These are phyloP conservation scores for Aphanocladium album DNA, from an alignment of 2,329 filamentous ascomycete genomes.

Conservation along the genomic window DNA sequence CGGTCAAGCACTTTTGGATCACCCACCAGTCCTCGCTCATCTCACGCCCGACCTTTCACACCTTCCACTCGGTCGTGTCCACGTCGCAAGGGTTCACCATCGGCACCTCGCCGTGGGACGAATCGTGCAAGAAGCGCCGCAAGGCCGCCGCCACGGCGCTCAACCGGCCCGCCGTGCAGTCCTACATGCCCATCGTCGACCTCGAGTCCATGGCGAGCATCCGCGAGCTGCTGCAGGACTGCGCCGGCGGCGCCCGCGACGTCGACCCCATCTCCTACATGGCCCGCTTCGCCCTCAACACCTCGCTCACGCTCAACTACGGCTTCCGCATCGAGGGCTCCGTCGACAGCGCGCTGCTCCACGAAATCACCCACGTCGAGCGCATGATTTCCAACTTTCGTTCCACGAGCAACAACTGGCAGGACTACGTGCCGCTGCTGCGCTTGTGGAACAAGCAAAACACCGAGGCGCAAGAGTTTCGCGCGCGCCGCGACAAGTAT, in stretches of 20 bases:
- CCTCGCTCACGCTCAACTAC: constrained; percentile 73
- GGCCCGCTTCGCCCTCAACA: constrained; percentile 71
- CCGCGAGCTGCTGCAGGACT: constrained; percentile 64
- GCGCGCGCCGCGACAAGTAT: constrained; percentile 62
- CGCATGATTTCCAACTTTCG: constrained; percentile 70
- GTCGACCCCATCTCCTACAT: constrained; percentile 70
- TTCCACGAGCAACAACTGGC: constrained; percentile 77
- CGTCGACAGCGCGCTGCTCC: constrained; percentile 60
- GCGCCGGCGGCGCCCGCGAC: constrained; percentile 54
- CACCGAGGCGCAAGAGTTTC: constrained; percentile 58
- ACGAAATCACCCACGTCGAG: constrained; percentile 72
- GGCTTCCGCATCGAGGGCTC: constrained; percentile 70
- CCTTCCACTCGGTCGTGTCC: constrained; percentile 75
- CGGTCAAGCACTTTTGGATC: constrained; percentile 70
- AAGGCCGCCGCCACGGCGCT: constrained; percentile 76
- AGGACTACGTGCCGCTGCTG: constrained; percentile 76
- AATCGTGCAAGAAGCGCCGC: constrained; percentile 69
- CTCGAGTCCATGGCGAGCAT: constrained; percentile 69
- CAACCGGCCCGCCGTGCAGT: constrained; percentile 69
- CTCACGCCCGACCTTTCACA: constrained; percentile 72
- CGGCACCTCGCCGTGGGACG: constrained; percentile 79
- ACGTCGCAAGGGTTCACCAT: constrained; percentile 76
- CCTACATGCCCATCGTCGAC: constrained; percentile 79
- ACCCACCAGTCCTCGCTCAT: constrained; percentile 73
- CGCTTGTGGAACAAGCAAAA: constrained; percentile 60